These are phyloP conservation scores for Labyrinthula sp. DNA, from an alignment of 352 stramenopile species.

Conservation along the genomic window DNA sequence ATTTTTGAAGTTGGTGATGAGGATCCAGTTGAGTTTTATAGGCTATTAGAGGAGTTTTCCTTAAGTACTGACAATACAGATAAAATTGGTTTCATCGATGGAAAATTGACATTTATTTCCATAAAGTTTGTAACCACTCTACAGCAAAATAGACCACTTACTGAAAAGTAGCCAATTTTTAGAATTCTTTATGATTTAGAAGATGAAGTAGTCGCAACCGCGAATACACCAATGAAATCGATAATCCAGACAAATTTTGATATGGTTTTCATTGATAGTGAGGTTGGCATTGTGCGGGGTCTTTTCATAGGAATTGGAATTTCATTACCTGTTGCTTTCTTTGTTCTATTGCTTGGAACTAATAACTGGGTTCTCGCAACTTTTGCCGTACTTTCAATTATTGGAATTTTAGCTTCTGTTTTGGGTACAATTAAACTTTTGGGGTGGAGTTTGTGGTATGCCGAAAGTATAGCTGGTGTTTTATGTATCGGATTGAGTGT, in stretches of 20 bases:
- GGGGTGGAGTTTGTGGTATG: slow-evolving; percentile 33
- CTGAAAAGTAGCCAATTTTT: slow-evolving; percentile 30
- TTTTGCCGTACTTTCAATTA: slow-evolving; percentile 33
- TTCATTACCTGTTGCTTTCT: slow-evolving; percentile 33
- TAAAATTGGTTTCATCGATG: slow-evolving; percentile 32
- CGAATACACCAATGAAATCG: slow-evolving; percentile 1
- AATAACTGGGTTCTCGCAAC: slow-evolving; percentile 31
- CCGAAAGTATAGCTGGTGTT: slow-evolving; percentile 32
- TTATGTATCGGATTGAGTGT: slow-evolving; percentile 36
- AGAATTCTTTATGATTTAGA: slow-evolving; percentile 22
- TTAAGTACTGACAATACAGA: neutral
- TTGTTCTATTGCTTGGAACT: slow-evolving; percentile 33
- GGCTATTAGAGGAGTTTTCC: too few species aligned
- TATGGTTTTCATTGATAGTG: slow-evolving; percentile 30
- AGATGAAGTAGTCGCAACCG: neutral
- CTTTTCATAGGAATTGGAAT: slow-evolving; percentile 34
- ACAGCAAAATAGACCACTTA: slow-evolving; percentile 19
- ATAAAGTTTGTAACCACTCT: slow-evolving; percentile 22
- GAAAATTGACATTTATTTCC: slow-evolving; percentile 31
- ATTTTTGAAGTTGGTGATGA: too few species aligned
- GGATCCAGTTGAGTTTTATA: too few species aligned
- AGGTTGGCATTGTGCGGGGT: slow-evolving; percentile 32
- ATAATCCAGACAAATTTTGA: slow-evolving; percentile 25
- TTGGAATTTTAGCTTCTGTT: slow-evolving; percentile 31
- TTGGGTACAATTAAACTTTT: slow-evolving; percentile 30